Percentiles rank a stretch among this genome's conserved stretches.
phyloP scores from a whole-genome alignment of 345 rosid species.

The Diplotaxis tenuifolia region DNA sequence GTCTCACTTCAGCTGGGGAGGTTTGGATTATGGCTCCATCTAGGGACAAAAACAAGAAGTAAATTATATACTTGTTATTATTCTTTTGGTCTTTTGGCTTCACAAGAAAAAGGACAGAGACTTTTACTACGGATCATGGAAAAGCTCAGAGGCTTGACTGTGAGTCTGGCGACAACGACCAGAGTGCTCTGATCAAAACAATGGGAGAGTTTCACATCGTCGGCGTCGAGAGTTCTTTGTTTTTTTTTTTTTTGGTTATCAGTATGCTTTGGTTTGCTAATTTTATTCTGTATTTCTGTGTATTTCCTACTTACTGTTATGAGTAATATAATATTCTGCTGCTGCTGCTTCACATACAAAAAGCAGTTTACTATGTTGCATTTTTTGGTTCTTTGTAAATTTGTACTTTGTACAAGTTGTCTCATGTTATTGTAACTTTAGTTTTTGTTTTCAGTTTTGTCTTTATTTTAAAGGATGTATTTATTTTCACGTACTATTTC shows the following conservation, averaged over 20 bases:
- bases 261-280: constrained; percentile 25
- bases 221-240: constrained; percentile 8
- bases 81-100: constrained; percentile 32
- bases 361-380: background rate
- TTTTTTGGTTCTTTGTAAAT: constrained; percentile 15
- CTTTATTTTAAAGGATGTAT: background rate
- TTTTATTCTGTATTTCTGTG: constrained; percentile 20
- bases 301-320: constrained; percentile 9
- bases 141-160: constrained; percentile 29
- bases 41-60: constrained; percentile 32
- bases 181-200: constrained; percentile 2
- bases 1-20: constrained; percentile 82
- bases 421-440: background rate
- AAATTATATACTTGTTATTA: constrained; percentile 17
- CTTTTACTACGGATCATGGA: background rate
- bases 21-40: constrained; percentile 62
- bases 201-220: background rate
- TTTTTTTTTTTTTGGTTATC: background rate
- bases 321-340: constrained; percentile 17
- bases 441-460: background rate
- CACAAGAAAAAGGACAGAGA: constrained; percentile 1
- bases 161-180: constrained; percentile 16
- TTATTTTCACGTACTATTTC: background rate
- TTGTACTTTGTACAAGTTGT: constrained; percentile 31
- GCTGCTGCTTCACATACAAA: constrained; percentile 1